These are phyloP conservation scores for Aspergillus floridensis DNA, from an alignment of 2,329 filamentous ascomycete species.

Conservation along the genomic window DNA sequence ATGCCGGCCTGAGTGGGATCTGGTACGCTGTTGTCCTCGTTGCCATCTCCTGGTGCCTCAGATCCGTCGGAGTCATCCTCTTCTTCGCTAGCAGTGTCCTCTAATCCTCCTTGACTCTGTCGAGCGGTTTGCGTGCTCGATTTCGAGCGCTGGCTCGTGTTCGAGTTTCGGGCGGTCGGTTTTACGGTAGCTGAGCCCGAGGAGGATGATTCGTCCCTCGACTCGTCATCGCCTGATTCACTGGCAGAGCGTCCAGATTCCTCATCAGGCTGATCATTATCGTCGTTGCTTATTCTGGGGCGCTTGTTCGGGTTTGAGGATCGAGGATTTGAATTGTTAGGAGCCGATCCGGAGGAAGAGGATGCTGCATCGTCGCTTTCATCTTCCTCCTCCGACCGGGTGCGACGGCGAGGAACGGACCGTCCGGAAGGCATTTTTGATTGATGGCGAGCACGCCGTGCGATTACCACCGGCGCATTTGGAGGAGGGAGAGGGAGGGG, in stretches of 20 bases:
- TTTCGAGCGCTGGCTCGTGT: neutral
- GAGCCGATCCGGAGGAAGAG: conserved; percentile 3
- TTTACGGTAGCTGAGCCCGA: neutral
- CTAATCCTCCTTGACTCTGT: neutral
- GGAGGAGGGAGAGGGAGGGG: neutral
- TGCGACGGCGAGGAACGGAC: conserved; percentile 30
- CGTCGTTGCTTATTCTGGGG: conserved; percentile 18
- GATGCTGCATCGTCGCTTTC: conserved; percentile 15
- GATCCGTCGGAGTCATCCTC: neutral
- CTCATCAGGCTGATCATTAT: conserved; percentile 15
- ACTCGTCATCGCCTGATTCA: conserved; percentile 9
- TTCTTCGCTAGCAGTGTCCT: neutral
- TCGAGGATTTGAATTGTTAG: conserved; percentile 17
- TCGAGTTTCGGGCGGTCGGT: neutral
- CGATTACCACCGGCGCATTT: conserved; percentile 4
- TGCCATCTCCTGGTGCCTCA: neutral
- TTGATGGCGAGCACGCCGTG: conserved; percentile 4
- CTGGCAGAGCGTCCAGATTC: neutral
- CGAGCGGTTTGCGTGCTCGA: neutral
- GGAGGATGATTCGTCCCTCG: conserved; percentile 9
- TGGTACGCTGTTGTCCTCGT: neutral
- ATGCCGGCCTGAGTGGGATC: neutral
- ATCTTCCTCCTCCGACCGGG: conserved; percentile 27
- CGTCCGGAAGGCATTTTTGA: conserved; percentile 29
- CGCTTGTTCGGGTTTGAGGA: conserved; percentile 31